Evolutionary conservation across 768 basidiomycete genomes (phyloP).

Genomic region (Xerocomus potaroensis): DNA sequence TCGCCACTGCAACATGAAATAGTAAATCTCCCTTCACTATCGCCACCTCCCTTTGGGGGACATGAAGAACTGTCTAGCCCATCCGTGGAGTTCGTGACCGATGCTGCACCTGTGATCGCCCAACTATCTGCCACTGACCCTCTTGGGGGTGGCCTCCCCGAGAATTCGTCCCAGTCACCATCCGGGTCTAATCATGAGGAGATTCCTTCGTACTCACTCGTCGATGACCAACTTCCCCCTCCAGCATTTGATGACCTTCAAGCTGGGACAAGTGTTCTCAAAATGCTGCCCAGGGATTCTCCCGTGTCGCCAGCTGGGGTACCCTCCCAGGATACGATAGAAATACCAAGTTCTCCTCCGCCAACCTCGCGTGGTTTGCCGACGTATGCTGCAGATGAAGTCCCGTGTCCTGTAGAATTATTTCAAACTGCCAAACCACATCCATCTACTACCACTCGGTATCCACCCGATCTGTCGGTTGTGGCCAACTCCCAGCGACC

Average conservation of each 20-base stretch:
- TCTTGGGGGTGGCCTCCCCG: not conserved
- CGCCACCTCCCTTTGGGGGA: conserved; percentile 10
- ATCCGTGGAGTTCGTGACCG: not conserved
- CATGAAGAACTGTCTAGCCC: not conserved
- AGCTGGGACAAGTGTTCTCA: not conserved
- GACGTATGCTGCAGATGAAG: not conserved
- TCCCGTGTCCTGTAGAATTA: too few species aligned
- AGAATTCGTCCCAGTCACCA: not conserved
- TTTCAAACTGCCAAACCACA: not conserved
- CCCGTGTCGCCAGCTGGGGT: not conserved
- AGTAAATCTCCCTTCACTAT: not conserved
- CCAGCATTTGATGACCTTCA: conserved; percentile 22
- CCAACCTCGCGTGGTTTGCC: not conserved
- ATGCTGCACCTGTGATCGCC: not conserved
- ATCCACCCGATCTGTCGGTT: not conserved
- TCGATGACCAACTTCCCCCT: conserved; percentile 23
- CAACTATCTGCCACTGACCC: not conserved
- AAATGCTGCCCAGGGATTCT: not conserved
- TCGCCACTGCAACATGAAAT: not conserved
- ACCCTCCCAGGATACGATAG: not conserved
- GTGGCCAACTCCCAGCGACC: too few species aligned
- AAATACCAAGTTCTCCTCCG: not conserved
- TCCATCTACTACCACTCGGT: not conserved
- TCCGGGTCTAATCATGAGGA: conserved; percentile 13
- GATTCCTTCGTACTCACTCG: conserved; percentile 20